Base-by-base conservation (phyloP, 495 filamentous ascomycete genomes). In the Aspergillus haitiensis region DNA sequence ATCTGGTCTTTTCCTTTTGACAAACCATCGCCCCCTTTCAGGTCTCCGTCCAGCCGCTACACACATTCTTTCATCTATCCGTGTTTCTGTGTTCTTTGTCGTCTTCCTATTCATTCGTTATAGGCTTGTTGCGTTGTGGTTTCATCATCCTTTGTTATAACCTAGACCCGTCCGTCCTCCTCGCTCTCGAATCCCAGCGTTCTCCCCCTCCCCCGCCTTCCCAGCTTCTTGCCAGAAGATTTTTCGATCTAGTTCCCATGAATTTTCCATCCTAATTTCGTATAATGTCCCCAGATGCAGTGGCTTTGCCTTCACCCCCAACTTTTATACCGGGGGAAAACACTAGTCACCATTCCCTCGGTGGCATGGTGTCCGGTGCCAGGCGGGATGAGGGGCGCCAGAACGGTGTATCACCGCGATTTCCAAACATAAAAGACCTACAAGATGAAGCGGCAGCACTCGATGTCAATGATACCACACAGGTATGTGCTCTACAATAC, bases 361-460 rank as follows among this genome's bases (percentile, higher is more conserved):
- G 67, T 56, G 67, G 66, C 48, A 72, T 74, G 71, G 61, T 67
- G 62, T 63, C 73, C 45, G 64, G 64, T 55, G 64, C 65, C 21
- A 56, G 60, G 37, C 66, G 62, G 59, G 60, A 62, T 55, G 67
- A 52, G 58, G 64, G 70, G 60, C 64, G 68, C 65, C 56, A 63
- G 15, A 74, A 69, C 60, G 69, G 63, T 53, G 56, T 42, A 57
- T 68, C 64, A 58, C 70, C 75, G 42, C 68, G 70, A 13, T 87
- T 85, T 62, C 84, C 87, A 15, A 89, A 92, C 72, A 85, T 92
- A 63, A 87, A 90, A 61, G 90, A 93, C 70, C 76, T 93, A 45
- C 81, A 85, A 55, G 81, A 82, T 58, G 66, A 77, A 52, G 72
- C 73, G 12, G 71, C 74, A 27, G 62, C 71, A 18, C 68, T 76